Base-by-base conservation (phyloP, 768 basidiomycete genomes). In the Pisolithus orientalis region DNA sequence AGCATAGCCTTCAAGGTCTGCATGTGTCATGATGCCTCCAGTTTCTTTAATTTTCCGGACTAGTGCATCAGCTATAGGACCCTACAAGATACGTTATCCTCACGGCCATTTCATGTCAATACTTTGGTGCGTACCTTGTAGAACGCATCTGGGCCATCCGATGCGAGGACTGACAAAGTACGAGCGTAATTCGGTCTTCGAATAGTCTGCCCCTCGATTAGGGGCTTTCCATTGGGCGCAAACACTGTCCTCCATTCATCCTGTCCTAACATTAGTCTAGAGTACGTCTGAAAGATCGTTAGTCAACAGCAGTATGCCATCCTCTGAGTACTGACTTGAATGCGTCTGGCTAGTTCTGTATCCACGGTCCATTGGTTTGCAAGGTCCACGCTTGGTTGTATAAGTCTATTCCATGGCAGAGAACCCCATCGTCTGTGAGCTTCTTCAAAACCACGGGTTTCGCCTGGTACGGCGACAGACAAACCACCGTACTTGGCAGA, bases 401-500 rank as follows among this genome's bases (percentile, higher is more conserved):
- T 79, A 24, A 98, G 75, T 29, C 77, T 70, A 39, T 75, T 70
- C 96, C 96, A 98, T 0, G 85, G 75, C 11, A 96, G 61, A 37
- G 70, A 78, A 0, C 93, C 95, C 84, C 94, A 96, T 25, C 84
- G 78, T 39, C 75, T 72, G 67, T 94, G 87, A 0, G 90, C 91
- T 64, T 85, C 87, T 65, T 86, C 82, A 31, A 97, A 77, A 9
- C 94, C 96, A 24, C 86, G 79, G 44, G 98, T 65, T 70, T 98
- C 94, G 8, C 94, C 89, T 1, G 96, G 96, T 0, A 96, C 85
- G 24, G 81, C 94, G n/a, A 95, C 81, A 6, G 92, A 68, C 50
- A 97, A 71, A 4, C 96, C 94, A 4, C 96, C 95, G 52, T 75
- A 82, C 52, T 60, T 73, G 16, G 91, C 75, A 2, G 74, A 70